Evolutionary conservation across 2,329 filamentous ascomycete species (phyloP).

Genomic region (Aureobasidium lini): DNA sequence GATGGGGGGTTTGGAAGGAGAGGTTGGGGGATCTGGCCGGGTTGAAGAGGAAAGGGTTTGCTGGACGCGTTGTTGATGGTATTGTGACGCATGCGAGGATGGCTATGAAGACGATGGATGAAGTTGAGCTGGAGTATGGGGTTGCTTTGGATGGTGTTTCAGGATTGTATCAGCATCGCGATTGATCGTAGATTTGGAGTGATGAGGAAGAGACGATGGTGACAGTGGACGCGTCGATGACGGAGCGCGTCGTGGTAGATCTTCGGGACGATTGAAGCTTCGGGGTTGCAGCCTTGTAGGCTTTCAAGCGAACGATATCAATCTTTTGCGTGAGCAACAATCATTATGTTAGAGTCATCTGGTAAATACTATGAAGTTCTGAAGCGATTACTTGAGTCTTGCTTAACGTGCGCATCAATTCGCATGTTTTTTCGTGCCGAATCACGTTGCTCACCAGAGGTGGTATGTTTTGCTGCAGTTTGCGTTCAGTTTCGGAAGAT

Average conservation of each 20-base stretch:
- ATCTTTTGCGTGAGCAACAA: no score
- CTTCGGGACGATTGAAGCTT: neutral
- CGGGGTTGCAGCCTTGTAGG: neutral
- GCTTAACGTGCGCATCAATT: no score
- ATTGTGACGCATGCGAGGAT: neutral
- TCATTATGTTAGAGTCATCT: no score
- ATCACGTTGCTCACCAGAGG: no score
- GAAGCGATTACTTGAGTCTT: no score
- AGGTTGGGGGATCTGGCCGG: neutral
- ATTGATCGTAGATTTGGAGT: neutral
- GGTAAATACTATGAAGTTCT: no score
- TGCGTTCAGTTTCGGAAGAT: no score
- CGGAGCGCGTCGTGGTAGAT: neutral
- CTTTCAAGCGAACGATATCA: neutral
- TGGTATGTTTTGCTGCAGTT: no score
- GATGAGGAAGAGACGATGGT: neutral
- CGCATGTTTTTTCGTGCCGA: no score
- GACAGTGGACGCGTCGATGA: neutral
- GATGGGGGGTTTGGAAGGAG: neutral
- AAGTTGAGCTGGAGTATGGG: neutral
- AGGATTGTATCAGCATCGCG: neutral
- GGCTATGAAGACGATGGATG: neutral
- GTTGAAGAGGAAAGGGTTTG: neutral
- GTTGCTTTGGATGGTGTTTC: neutral
- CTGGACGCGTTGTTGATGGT: neutral